phyloP scores from a whole-genome alignment of 2,329 filamentous ascomycete species.

The Penicillium sp. region DNA sequence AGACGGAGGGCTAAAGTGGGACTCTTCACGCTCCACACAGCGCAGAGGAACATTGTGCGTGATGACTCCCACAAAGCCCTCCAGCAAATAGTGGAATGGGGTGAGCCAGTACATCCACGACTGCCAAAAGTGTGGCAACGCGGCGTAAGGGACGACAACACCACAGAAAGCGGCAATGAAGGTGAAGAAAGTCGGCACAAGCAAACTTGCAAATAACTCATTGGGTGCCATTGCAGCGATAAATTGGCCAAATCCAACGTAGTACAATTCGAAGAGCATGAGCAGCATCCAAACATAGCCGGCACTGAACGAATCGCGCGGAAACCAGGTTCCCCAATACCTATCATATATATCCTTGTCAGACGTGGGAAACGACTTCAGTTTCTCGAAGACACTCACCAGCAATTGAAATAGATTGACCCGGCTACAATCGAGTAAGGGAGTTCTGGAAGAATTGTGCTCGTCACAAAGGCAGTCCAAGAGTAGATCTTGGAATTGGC shows the following conservation, averaged over 20 bases:
- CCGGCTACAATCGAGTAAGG: slow-evolving; percentile 68
- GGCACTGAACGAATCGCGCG: slow-evolving; percentile 55
- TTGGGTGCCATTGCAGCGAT: slow-evolving; percentile 68
- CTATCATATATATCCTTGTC: slow-evolving; percentile 24
- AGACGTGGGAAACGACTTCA: not conserved
- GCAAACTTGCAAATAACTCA: slow-evolving; percentile 62
- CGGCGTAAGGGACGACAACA: slow-evolving; percentile 66
- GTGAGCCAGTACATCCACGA: slow-evolving; percentile 66
- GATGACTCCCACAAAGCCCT: slow-evolving; percentile 59
- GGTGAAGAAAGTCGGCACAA: slow-evolving; percentile 68
- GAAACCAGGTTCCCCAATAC: slow-evolving; percentile 58
- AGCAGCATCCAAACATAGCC: slow-evolving; percentile 64
- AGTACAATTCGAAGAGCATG: slow-evolving; percentile 66
- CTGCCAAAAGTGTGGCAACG: slow-evolving; percentile 66
- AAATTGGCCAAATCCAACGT: slow-evolving; percentile 64
- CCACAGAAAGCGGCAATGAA: slow-evolving; percentile 72
- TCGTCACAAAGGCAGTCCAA: slow-evolving; percentile 69
- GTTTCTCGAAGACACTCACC: slow-evolving; percentile 45
- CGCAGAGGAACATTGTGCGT: slow-evolving; percentile 56
- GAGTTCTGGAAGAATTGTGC: slow-evolving; percentile 65
- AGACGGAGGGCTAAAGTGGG: slow-evolving; percentile 59
- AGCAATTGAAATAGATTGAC: slow-evolving; percentile 63
- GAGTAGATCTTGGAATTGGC: slow-evolving; percentile 77
- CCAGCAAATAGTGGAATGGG: slow-evolving; percentile 66
- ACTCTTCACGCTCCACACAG: slow-evolving; percentile 59